Conservation (phyloP, 2,329 filamentous ascomycete genomes). For the Camillea tinctor region DNA sequence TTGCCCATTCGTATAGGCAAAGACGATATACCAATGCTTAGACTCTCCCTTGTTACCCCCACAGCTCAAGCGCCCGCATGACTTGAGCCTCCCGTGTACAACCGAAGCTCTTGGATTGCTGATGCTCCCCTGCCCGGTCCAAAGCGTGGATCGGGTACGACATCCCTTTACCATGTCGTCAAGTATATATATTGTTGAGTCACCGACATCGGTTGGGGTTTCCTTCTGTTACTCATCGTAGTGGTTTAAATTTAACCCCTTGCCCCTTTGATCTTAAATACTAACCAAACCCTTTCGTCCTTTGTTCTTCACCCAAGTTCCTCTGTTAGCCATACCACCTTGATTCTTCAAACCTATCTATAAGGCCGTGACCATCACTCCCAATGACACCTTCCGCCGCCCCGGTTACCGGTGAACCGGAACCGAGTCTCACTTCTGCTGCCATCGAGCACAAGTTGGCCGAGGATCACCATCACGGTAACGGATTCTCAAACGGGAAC, state of each 20-base stretch:
- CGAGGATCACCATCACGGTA: conserved; percentile 30
- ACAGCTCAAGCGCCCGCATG: too few species aligned
- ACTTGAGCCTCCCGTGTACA: too few species aligned
- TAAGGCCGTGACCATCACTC: background rate
- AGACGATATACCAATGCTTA: too few species aligned
- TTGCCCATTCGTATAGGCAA: too few species aligned
- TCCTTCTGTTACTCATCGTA: background rate
- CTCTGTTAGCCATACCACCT: background rate
- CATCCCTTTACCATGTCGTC: too few species aligned
- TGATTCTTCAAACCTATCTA: background rate
- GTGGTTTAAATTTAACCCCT: background rate
- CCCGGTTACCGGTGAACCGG: conserved; percentile 43
- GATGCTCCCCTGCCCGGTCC: too few species aligned
- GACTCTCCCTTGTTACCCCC: too few species aligned
- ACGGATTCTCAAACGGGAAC: conserved; percentile 23
- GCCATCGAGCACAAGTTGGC: conserved; percentile 51
- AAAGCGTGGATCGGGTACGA: too few species aligned
- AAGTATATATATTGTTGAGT: background rate
- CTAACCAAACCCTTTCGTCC: background rate
- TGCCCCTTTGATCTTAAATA: too few species aligned
- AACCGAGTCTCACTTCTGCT: conserved; percentile 51
- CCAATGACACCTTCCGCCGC: conserved; percentile 50
- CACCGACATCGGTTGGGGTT: background rate
- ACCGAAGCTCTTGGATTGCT: background rate
- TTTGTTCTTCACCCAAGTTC: too few species aligned